Evolutionary conservation across 192 early-diverging fungal species (phyloP).

Genomic region (Coemansia sp.): DNA sequence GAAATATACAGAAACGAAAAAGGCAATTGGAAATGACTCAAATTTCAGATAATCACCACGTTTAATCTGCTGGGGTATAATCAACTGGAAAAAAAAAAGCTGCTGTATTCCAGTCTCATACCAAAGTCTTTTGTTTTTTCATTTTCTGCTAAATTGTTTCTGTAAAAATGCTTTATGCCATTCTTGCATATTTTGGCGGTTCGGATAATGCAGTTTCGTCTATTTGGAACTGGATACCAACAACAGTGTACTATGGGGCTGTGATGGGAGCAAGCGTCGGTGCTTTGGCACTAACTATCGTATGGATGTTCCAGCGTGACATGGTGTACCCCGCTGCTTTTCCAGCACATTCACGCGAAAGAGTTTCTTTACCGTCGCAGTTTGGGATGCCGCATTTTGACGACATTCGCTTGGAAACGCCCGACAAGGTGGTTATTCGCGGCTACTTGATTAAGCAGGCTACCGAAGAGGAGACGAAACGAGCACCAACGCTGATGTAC

Average conservation of each 20-base stretch:
- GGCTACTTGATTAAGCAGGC: slow-evolving; percentile 73
- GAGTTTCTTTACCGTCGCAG: slow-evolving; percentile 65
- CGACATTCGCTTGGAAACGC: slow-evolving; percentile 69
- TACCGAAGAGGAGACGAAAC: slow-evolving; percentile 55
- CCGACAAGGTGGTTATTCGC: slow-evolving; percentile 75
- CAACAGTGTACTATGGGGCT: slow-evolving; percentile 32
- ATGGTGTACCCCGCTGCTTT: slow-evolving; percentile 74
- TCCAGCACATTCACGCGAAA: slow-evolving; percentile 48
- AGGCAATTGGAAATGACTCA: background rate
- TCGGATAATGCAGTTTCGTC: slow-evolving; percentile 25
- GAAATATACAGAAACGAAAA: background rate
- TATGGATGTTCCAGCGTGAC: slow-evolving; percentile 73
- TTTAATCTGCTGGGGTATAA: no score
- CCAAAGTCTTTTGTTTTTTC: background rate
- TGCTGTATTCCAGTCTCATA: no score
- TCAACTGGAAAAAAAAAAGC: no score
- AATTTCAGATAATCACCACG: slow-evolving; percentile 1
- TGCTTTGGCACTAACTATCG: slow-evolving; percentile 29
- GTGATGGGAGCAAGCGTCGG: slow-evolving; percentile 3
- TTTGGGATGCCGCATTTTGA: slow-evolving; percentile 67
- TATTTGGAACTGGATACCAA: slow-evolving; percentile 32
- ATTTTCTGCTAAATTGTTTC: background rate
- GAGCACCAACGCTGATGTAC: slow-evolving; percentile 76
- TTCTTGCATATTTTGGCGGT: slow-evolving; percentile 39
- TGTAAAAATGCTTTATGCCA: slow-evolving; percentile 43